Percentiles rank a stretch among this genome's conserved stretches.
These are phyloP conservation scores for Hygrophoropsis aurantiaca DNA, from an alignment of 768 basidiomycete species.

Conservation along the genomic window DNA sequence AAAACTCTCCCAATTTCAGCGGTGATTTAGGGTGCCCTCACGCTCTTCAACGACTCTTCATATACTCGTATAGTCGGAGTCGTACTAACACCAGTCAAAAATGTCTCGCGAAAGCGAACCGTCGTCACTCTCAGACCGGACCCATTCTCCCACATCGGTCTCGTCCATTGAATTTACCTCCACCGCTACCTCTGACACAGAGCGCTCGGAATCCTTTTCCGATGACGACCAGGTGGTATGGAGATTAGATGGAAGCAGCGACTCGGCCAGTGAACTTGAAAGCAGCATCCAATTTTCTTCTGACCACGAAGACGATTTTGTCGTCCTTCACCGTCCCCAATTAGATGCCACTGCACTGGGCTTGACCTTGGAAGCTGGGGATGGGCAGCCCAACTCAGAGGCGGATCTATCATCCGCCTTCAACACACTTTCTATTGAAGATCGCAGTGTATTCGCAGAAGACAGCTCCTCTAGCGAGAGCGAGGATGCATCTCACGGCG, in stretches of 20 bases:
- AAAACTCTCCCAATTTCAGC: too few species aligned
- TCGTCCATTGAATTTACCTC: slow-evolving; percentile 1
- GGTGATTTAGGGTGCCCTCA: too few species aligned
- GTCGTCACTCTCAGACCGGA: too few species aligned
- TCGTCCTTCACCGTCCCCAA: slow-evolving; percentile 21
- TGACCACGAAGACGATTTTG: slow-evolving; percentile 21
- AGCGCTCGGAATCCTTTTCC: slow-evolving; percentile 4
- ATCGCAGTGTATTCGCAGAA: slow-evolving; percentile 1
- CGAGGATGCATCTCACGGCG: too few species aligned
- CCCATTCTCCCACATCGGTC: too few species aligned
- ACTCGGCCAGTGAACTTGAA: not conserved
- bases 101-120: too few species aligned
- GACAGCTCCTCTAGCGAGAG: slow-evolving; percentile 5
- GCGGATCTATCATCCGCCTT: slow-evolving; percentile 11
- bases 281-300: not conserved
- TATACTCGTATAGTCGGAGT: too few species aligned
- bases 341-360: slow-evolving; percentile 12
- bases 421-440: slow-evolving; percentile 17
- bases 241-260: slow-evolving; percentile 2
- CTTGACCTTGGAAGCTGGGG: slow-evolving; percentile 5
- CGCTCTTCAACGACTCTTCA: too few species aligned
- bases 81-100: too few species aligned
- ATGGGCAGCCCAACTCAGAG: slow-evolving; percentile 8
- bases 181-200: not conserved
- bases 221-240: slow-evolving; percentile 23